Percentiles rank a stretch among this genome's conserved stretches.
Conservation (phyloP, 2,329 filamentous ascomycete species). For the Albifimbria verrucaria region DNA sequence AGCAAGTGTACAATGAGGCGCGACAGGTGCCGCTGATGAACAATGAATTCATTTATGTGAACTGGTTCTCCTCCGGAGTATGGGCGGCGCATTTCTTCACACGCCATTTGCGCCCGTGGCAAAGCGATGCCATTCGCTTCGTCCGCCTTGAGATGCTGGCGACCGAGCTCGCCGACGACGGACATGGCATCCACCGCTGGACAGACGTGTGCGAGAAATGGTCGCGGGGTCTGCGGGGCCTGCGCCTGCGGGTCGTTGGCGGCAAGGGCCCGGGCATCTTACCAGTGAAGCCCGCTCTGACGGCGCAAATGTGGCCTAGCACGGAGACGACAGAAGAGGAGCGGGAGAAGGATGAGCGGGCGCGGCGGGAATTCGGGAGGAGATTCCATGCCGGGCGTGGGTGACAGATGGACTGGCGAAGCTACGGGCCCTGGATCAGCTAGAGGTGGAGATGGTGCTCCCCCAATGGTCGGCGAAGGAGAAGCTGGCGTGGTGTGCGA, state of each 20-base stretch:
- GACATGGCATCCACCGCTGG: constrained; percentile 29
- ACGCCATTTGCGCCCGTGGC: constrained; percentile 34
- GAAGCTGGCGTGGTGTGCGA: constrained; percentile 33
- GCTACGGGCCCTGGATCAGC: constrained; percentile 26
- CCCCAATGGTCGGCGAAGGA: constrained; percentile 24
- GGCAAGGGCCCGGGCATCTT: constrained; percentile 4
- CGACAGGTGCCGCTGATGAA: constrained; percentile 34
- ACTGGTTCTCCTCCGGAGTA: constrained; percentile 43
- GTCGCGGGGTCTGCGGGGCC: constrained; percentile 31
- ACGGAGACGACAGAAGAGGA: constrained; percentile 15
- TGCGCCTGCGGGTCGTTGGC: constrained; percentile 36
- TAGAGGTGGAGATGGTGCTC: constrained; percentile 39
- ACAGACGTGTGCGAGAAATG: constrained; percentile 31
- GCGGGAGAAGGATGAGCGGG: constrained; percentile 16
- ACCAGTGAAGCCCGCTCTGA: background rate
- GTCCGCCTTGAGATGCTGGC: constrained; percentile 38
- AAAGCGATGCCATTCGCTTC: constrained; percentile 35
- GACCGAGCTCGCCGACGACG: constrained; percentile 28
- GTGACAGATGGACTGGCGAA: constrained; percentile 25
- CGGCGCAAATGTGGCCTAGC: constrained; percentile 3
- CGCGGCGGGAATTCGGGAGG: constrained; percentile 12
- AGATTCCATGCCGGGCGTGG: constrained; percentile 13
- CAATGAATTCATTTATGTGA: constrained; percentile 45
- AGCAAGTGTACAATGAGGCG: constrained; percentile 40
- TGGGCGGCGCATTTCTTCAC: constrained; percentile 37